phyloP scores from a whole-genome alignment of 495 filamentous ascomycete genomes.

The Penicillium macrosclerotiorum region DNA sequence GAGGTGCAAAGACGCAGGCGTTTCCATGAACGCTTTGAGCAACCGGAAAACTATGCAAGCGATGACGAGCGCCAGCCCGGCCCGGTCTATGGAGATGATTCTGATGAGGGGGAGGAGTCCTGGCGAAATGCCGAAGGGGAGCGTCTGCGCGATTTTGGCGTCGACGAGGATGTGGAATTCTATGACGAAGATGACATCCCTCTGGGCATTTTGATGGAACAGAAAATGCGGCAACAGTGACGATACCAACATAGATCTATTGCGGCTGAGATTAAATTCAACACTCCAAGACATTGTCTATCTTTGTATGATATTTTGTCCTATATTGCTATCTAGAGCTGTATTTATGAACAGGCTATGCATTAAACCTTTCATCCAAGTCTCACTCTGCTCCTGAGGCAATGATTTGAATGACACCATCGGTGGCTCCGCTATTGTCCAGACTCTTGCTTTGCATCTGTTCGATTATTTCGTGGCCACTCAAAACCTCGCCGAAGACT shows the following conservation, averaged over 20 bases:
- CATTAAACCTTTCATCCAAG: not conserved
- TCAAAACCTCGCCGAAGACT: constrained; percentile 63
- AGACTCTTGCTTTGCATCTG: not conserved
- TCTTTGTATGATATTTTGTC: constrained; percentile 1
- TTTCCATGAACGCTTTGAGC: constrained; percentile 48
- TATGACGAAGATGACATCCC: constrained; percentile 82
- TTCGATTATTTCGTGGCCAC: not conserved
- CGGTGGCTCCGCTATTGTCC: constrained; percentile 13
- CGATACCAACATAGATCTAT: not conserved
- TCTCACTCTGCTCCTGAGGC: not conserved
- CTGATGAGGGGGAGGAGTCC: constrained; percentile 53
- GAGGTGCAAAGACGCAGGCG: constrained; percentile 45
- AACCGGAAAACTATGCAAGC: constrained; percentile 32
- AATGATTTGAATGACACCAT: not conserved
- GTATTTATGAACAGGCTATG: not conserved
- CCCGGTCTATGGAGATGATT: constrained; percentile 25
- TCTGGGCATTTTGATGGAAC: constrained; percentile 46
- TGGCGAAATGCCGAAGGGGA: constrained; percentile 91
- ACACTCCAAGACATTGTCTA: not conserved
- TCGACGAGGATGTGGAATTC: constrained; percentile 79
- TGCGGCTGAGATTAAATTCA: not conserved
- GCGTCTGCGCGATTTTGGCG: constrained; percentile 81
- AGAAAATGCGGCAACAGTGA: constrained; percentile 11
- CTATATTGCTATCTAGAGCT: no score
- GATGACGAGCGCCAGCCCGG: constrained; percentile 30